These are phyloP conservation scores for Macrophomina tecta DNA, from an alignment of 2,329 filamentous ascomycete genomes.

Conservation along the genomic window DNA sequence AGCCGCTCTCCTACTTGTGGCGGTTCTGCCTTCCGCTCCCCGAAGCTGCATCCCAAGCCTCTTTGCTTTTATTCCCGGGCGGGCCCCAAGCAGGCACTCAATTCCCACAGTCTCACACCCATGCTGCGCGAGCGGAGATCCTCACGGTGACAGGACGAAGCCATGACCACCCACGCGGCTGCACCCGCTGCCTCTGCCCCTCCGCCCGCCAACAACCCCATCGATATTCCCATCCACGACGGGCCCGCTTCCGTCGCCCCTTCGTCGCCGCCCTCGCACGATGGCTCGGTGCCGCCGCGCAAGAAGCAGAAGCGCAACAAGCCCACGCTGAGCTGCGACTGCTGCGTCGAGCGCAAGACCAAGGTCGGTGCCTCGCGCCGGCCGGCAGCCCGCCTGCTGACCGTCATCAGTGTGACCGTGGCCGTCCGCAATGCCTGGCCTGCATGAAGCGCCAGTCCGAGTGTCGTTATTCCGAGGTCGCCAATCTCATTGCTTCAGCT, in stretches of 20 bases:
- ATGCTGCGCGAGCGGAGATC: constrained; percentile 22
- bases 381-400: constrained; percentile 9
- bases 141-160: constrained; percentile 15
- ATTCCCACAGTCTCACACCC: constrained; percentile 21
- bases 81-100: neutral
- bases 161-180: constrained; percentile 21
- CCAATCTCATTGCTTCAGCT: constrained; percentile 67
- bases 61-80: constrained; percentile 26
- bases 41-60: constrained; percentile 4
- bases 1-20: constrained; percentile 10
- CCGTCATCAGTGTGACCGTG: constrained; percentile 70
- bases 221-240: neutral
- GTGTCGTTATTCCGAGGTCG: constrained; percentile 77
- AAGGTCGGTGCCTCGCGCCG: constrained; percentile 61
- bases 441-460: constrained; percentile 78
- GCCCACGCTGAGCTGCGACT: constrained; percentile 77
- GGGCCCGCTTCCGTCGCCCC: no score
- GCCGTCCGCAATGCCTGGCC: constrained; percentile 61
- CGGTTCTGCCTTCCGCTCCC: constrained; percentile 9
- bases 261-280: neutral
- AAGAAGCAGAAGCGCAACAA: constrained; percentile 82
- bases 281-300: neutral
- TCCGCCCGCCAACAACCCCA: constrained; percentile 12
- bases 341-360: constrained; percentile 83
- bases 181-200: constrained; percentile 10